These are phyloP conservation scores for Elsinoe ampelina DNA, from an alignment of 2,329 filamentous ascomycete genomes.

Conservation along the genomic window DNA sequence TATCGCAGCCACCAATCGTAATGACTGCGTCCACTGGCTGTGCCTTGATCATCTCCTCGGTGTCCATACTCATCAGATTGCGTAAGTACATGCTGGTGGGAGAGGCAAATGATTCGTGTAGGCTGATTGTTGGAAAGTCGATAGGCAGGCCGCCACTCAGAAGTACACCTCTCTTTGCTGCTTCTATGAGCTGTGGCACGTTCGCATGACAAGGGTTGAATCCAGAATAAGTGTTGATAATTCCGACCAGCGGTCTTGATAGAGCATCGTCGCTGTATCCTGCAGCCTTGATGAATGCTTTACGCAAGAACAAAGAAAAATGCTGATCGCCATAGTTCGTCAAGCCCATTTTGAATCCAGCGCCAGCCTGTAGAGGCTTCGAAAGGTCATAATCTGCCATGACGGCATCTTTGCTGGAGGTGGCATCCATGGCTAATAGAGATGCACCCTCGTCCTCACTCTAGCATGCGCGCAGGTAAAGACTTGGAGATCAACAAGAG, in stretches of 20 bases:
- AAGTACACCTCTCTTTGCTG: constrained; percentile 58
- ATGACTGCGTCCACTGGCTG: constrained; percentile 62
- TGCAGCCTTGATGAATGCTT: constrained; percentile 68
- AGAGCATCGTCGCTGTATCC: constrained; percentile 65
- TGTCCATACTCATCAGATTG: constrained; percentile 72
- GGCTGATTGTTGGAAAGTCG: constrained; percentile 64
- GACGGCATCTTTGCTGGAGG: background rate
- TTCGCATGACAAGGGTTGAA: constrained; percentile 71
- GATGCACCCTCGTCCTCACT: background rate
- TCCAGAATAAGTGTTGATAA: constrained; percentile 62
- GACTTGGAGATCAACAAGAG: too few relatives aligned
- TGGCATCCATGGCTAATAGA: background rate
- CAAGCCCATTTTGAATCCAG: constrained; percentile 54
- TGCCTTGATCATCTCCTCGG: constrained; percentile 66
- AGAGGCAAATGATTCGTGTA: constrained; percentile 59
- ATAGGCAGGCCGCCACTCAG: constrained; percentile 58
- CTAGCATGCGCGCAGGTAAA: too few relatives aligned
- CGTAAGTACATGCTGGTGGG: constrained; percentile 68
- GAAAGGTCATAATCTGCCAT: constrained; percentile 49
- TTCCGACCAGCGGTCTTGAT: constrained; percentile 61
- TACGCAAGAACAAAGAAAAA: constrained; percentile 65
- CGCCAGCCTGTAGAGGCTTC: constrained; percentile 39
- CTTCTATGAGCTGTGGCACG: constrained; percentile 61
- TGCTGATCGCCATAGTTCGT: constrained; percentile 64
- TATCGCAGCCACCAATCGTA: constrained; percentile 64